Conservation (phyloP, 2,329 filamentous ascomycete genomes). For the Talaromyces rugulosus region DNA sequence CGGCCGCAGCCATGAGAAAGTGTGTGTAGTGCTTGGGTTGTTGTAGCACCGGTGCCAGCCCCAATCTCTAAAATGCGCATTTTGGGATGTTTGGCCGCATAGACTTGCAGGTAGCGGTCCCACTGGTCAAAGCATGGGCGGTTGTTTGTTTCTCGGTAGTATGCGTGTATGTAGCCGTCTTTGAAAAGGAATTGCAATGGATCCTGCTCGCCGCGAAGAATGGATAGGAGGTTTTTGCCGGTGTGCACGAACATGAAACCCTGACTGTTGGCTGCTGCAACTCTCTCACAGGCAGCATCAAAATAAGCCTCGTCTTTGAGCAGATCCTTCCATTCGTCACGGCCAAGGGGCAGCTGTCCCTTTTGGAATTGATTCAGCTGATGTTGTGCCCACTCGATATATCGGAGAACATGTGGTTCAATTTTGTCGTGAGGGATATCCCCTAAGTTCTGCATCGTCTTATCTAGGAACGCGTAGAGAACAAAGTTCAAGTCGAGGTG, state of each 20-base stretch:
- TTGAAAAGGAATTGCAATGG: constrained; percentile 1
- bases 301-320: neutral
- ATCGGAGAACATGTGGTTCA: neutral
- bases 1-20: constrained; percentile 14
- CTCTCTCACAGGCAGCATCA: neutral
- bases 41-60: constrained; percentile 43
- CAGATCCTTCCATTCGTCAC: neutral
- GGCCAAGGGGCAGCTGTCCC: neutral
- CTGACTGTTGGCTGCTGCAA: constrained; percentile 21
- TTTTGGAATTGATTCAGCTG: neutral
- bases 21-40: constrained; percentile 28
- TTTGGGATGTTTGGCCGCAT: constrained; percentile 36
- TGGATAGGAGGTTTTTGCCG: constrained; percentile 20
- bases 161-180: neutral
- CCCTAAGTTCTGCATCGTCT: constrained; percentile 6
- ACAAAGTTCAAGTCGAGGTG: neutral
- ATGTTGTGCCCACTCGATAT: neutral
- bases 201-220: constrained; percentile 1
- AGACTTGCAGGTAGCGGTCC: constrained; percentile 28
- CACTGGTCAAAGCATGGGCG: constrained; percentile 29
- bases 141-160: constrained; percentile 36
- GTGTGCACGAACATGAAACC: constrained; percentile 30
- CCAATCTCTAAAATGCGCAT: constrained; percentile 43
- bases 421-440: constrained; percentile 1
- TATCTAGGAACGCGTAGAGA: neutral